Evolutionary conservation across 768 basidiomycete species (phyloP).

Genomic region (Leccinum incarnatum): DNA sequence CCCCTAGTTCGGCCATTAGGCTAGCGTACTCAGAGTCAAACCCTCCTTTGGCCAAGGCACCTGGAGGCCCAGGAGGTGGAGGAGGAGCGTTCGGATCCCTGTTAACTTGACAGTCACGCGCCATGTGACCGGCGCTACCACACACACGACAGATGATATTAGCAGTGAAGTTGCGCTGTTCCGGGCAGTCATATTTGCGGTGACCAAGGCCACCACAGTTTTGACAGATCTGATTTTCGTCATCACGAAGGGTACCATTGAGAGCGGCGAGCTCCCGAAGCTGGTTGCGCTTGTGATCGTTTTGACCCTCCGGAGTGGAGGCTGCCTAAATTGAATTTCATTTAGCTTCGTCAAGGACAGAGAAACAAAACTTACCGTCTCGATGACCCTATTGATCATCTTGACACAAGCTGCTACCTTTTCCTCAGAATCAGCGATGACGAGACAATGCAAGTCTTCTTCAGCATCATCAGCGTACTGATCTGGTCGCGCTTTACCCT

Average conservation of each 20-base stretch:
- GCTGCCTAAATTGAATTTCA: conserved; percentile 64
- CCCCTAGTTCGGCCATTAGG: conserved; percentile 97
- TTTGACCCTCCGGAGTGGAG: conserved; percentile 98
- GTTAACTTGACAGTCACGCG: conserved; percentile 93
- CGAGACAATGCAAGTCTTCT: conserved; percentile 97
- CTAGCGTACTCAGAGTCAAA: conserved; percentile 98
- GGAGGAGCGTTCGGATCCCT: conserved; percentile 78
- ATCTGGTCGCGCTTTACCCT: conserved; percentile 95
- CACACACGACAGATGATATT: conserved; percentile 99
- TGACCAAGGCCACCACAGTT: conserved; percentile 93
- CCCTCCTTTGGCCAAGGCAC: conserved; percentile 56
- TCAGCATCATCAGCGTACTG: conserved; percentile 96
- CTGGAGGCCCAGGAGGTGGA: conserved; percentile 38
- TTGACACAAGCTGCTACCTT: conserved; percentile 90
- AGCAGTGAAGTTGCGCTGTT: conserved; percentile 97
- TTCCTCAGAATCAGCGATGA: conserved; percentile 88
- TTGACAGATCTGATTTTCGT: conserved; percentile 99
- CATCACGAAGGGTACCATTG: conserved; percentile 98
- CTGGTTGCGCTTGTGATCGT: conserved; percentile 99
- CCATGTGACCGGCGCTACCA: conserved; percentile 98
- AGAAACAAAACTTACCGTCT: conserved; percentile 65
- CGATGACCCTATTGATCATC: conserved; percentile 97
- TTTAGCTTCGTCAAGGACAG: not conserved
- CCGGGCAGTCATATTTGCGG: conserved; percentile 98
- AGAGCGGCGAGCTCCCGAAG: conserved; percentile 95